Percentiles rank a stretch among this genome's conserved stretches.
These are phyloP conservation scores for Coleophoma eucalyptorum DNA, from an alignment of 2,329 filamentous ascomycete species.

Conservation along the genomic window DNA sequence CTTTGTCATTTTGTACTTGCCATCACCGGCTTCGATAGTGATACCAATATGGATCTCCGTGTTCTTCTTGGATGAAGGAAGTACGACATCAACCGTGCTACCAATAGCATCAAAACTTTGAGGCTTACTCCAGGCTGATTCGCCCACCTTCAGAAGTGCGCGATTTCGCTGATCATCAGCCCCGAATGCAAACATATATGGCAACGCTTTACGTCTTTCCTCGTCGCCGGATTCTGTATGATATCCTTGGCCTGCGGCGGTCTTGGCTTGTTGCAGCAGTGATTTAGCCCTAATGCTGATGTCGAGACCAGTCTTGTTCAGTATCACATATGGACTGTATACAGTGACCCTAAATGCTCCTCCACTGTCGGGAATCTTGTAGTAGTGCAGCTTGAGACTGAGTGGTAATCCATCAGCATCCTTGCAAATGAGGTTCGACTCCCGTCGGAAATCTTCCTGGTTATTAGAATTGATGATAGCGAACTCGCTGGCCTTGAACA, in stretches of 20 bases:
- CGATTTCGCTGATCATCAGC: constrained; percentile 89
- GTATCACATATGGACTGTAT: constrained; percentile 88
- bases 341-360: constrained; percentile 95
- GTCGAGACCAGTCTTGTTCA: constrained; percentile 92
- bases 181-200: constrained; percentile 94
- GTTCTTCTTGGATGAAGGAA: constrained; percentile 65
- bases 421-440: constrained; percentile 75
- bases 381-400: constrained; percentile 86
- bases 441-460: constrained; percentile 83
- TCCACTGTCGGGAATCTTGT: constrained; percentile 82
- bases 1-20: constrained; percentile 97
- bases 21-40: constrained; percentile 83
- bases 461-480: constrained; percentile 91
- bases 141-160: constrained; percentile 79
- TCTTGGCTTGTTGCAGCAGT: constrained; percentile 77
- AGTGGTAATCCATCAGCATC: constrained; percentile 79
- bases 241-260: constrained; percentile 77
- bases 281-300: constrained; percentile 86
- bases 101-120: constrained; percentile 98
- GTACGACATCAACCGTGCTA: constrained; percentile 81
- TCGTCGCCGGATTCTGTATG: constrained; percentile 41
- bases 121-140: constrained; percentile 94
- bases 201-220: constrained; percentile 69
- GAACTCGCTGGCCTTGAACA: constrained; percentile 93
- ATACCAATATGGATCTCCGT: constrained; percentile 90